Evolutionary conservation across 805 yeast genomes (phyloP), one percentile per base, ranked within the genome.

Genomic region (Monosporozyma yasuniensis): DNA sequence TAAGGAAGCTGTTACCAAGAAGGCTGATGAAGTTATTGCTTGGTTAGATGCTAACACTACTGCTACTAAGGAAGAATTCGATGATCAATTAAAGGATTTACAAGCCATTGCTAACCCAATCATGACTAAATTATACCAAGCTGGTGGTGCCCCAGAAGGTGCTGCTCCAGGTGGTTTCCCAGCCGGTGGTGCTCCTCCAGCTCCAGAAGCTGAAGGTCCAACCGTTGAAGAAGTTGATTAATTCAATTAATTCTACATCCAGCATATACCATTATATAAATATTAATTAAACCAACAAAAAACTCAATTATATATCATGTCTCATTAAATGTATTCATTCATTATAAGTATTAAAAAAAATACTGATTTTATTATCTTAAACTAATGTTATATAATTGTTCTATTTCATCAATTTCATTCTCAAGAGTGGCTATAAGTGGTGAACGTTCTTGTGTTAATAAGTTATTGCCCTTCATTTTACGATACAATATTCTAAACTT

Each of bases 21-120:
- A 90, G 67, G 81, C 87, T 71, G 88, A 85, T 57, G 89, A 84
- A 73, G 77, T 87, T 61, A 83, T 88, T 64, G 72, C 81, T 55
- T 91, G 97, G 97, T 82, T 91, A 74, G 98, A 90, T 74, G 77
- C 80, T 66, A 86, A 87, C 79, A 87, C 83, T 70, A 82, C 96
- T 61, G 97, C 95, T 63, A 74, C 96, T 55, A 80, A 86, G 63
- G 97, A 91, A 68, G 98, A 90, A 80, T 90, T 74, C 75, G 79
- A 82, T 66, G 96, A 85, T 76, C 84, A 81, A 78, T 95, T 89
- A 78, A 91, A 91, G 85, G 96, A 89, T 74, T 86, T 90, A 70
- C 97, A 91, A 79, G 88, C 83, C 63, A 78, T 85, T 75, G 95
- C 96, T 63, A 90, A 90, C 84, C 97, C 97, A 73, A 87, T 90